Base-by-base conservation (phyloP, 495 filamentous ascomycete species). In the Evansstolkia leycettana region DNA sequence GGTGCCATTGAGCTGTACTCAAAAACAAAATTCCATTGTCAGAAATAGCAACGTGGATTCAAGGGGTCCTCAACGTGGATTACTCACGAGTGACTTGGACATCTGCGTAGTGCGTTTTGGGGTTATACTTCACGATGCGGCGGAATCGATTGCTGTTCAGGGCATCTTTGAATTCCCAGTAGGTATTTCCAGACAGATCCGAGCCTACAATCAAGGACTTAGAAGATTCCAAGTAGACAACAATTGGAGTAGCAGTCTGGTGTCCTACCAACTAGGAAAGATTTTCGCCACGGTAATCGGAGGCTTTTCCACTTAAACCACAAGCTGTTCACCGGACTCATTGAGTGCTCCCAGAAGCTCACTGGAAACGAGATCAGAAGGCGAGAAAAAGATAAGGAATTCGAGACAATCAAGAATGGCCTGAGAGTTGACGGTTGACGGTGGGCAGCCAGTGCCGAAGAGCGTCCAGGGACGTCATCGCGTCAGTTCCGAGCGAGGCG, bases 261-360 rank as follows among this genome's bases (percentile, higher is more conserved):
- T n/a, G n/a, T 33, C 72, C 48, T 51, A 88, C 88, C 88, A 39
- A 81, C 71, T 28, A 94, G 74, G 55, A 78, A 86, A 28, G 73
- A 73, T 43, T 71, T 78, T 43, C 90, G 73, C 90, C 90, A 96
- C 36, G 90, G 90, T 2, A 96, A 63, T 25, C 73, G 69, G 17
- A 92, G 64, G 15, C 71, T 66, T 49, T 93, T 94, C 86, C 86
- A 98, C 51, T 75, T 80, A 46, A 76, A 81, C 84, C 85, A 95
- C 17, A 73, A 43, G 34, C 56, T 65, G 36, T 61, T 67, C n/a
- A 73, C 48, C 8, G 55, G 52, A 48, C 48, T 58, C 54, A 58
- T 58, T 42, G 39, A 36, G 28, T 28, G 28, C 28, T 5, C 12
- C 18, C 11, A 31, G 11, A 34, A 41, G 5, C 33, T 20, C 13